Conservation (phyloP, 805 yeast genomes). For the Lipomyces kockii region DNA sequence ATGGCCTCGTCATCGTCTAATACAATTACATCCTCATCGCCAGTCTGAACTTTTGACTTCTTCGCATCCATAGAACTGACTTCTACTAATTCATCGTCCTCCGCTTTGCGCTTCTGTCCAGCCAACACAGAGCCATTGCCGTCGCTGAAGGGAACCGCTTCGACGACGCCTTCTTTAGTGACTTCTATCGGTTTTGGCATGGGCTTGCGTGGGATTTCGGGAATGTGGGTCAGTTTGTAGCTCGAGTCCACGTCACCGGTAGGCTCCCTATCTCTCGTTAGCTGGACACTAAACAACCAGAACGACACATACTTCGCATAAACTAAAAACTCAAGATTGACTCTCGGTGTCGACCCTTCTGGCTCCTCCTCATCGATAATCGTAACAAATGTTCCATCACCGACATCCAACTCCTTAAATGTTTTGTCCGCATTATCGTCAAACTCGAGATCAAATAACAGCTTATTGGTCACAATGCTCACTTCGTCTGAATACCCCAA, state of each 20-base stretch:
- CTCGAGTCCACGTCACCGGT: neutral
- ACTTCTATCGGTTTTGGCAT: neutral
- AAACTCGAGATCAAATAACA: slow-evolving; percentile 84
- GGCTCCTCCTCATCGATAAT: slow-evolving; percentile 85
- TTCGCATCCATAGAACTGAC: slow-evolving; percentile 8
- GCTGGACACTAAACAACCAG: neutral
- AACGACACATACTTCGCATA: slow-evolving; percentile 20
- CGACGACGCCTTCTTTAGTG: neutral
- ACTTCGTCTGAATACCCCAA: slow-evolving; percentile 62
- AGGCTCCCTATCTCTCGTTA: neutral
- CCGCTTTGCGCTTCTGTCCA: slow-evolving; percentile 24
- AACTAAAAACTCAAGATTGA: slow-evolving; percentile 49
- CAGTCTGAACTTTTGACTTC: slow-evolving; percentile 22
- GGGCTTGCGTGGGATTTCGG: slow-evolving; percentile 33
- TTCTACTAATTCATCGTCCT: slow-evolving; percentile 9
- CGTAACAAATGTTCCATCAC: slow-evolving; percentile 64
- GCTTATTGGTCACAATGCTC: slow-evolving; percentile 62
- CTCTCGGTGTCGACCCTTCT: slow-evolving; percentile 55
- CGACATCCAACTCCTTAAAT: slow-evolving; percentile 59
- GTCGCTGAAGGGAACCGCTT: neutral
- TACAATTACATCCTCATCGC: slow-evolving; percentile 17
- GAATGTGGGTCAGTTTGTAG: slow-evolving; percentile 13
- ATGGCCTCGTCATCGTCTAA: slow-evolving; percentile 39
- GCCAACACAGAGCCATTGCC: neutral
- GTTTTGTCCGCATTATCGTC: slow-evolving; percentile 68